Evolutionary conservation across 1,139 yeast genomes (phyloP), one percentile per base, ranked within the genome.

Genomic region (Ogataea hybrid): DNA sequence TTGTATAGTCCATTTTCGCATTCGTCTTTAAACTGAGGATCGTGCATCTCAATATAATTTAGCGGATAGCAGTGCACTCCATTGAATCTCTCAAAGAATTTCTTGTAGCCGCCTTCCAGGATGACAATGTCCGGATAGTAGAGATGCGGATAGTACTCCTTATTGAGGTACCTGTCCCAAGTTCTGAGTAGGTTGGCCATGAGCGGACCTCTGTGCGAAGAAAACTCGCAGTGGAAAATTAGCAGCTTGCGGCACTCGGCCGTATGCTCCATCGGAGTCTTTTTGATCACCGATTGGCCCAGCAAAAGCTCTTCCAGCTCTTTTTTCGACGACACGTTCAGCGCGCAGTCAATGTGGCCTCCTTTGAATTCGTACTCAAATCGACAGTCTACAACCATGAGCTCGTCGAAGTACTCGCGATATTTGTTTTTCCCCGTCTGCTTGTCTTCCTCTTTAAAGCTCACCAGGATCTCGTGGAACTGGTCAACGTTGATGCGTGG

Each of bases 221-320:
- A 84, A 61, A 88, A 90, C 63, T 92, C 98, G 65, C 98, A 92
- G 64, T 92, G 97, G 67, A 92, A 90, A 11, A 94, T 73, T 15
- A 90, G 64, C 43, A 92, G 66, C 63, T 37, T 73, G 67, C 41
- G 63, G 60, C 37, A 29, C 12, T 44, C 51, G 6, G 42, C 31
- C 7, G 54, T 51, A 23, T 48, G 50, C 22, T 52, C 54, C 12
- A 44, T 17, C 17, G 62, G 61, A 7, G 52, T 39, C 25, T 42
- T 39, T 11, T 39, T 32, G 29, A 52, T 43, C 28, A 51, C 48
- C 23, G 52, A 42, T 12, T 53, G 51, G 16, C 44, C 48, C n/a
- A 61, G 68, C 44, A 80, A 73, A 35, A 51, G 61, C 25, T 71
- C 65, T 57, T 85, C 92, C 38, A 92, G 67, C 39, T 77, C 81